Conservation (phyloP, 2,329 filamentous ascomycete genomes). For the Sporothrix schenckii region DNA sequence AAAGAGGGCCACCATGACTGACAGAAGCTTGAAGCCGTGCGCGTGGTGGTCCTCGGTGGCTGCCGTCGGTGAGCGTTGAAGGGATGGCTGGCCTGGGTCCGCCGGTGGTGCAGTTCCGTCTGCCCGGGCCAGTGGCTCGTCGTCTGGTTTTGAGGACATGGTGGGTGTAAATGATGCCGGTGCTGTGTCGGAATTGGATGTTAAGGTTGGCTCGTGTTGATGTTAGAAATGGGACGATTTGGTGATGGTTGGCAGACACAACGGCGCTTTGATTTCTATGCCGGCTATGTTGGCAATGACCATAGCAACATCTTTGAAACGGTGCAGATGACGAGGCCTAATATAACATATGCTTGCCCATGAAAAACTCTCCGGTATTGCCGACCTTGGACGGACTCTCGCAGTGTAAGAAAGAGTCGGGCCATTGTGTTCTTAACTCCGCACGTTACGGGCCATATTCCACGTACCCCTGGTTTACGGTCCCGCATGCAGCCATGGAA, state of each 20-base stretch:
- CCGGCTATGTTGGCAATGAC: not conserved
- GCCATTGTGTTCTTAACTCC: no score
- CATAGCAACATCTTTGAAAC: not conserved
- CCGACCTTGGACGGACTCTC: slow-evolving; percentile 6
- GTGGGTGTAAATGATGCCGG: not conserved
- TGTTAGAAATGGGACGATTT: not conserved
- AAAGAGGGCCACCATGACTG: slow-evolving; percentile 12
- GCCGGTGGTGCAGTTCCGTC: not conserved
- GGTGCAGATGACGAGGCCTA: not conserved
- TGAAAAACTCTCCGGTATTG: not conserved
- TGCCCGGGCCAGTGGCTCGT: not conserved
- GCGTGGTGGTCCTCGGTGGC: slow-evolving; percentile 2
- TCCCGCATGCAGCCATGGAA: not conserved
- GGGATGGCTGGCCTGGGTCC: not conserved
- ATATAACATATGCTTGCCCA: not conserved
- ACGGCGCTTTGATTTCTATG: not conserved
- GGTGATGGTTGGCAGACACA: not conserved
- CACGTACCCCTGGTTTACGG: not conserved
- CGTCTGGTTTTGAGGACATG: not conserved
- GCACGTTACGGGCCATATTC: not conserved
- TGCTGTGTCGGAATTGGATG: not conserved
- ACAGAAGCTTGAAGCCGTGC: not conserved
- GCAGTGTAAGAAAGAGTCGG: not conserved
- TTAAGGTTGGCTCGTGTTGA: not conserved
- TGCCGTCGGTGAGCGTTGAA: not conserved